Percentiles rank a stretch among this genome's conserved stretches.
Conservation (phyloP, 2,329 filamentous ascomycete genomes). For the Colletotrichum noveboracense region DNA sequence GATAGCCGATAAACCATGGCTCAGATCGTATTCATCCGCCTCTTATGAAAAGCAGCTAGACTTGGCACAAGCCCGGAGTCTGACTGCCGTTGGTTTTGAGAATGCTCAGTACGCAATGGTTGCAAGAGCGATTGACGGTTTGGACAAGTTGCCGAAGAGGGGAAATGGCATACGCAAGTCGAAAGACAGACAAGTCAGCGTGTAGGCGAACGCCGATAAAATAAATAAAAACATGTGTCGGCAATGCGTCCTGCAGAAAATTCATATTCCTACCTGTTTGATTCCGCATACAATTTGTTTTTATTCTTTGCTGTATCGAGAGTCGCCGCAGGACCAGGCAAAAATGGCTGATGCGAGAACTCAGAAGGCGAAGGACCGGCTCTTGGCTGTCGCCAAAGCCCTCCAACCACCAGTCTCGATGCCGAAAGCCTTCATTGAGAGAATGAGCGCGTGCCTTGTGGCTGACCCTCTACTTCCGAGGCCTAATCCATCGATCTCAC, state of each 20-base stretch:
- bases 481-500: neutral
- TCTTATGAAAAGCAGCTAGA: neutral
- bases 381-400: neutral
- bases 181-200: neutral
- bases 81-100: neutral
- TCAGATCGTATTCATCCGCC: neutral
- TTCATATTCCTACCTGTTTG: neutral
- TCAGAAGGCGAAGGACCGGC: neutral
- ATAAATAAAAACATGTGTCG: neutral
- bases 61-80: neutral
- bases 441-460: neutral
- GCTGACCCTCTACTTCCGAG: neutral
- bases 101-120: neutral
- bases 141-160: neutral
- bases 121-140: accelerated
- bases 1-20: neutral
- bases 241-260: accelerated
- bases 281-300: neutral
- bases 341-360: neutral
- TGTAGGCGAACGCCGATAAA: neutral
- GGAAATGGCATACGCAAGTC: accelerated
- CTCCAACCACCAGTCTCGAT: neutral
- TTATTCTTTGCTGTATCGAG: neutral
- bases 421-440: neutral
- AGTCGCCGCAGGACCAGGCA: neutral